Evolutionary conservation across 1,284 basidiomycete genomes (phyloP).

Genomic region (Ganoderma boninense): DNA sequence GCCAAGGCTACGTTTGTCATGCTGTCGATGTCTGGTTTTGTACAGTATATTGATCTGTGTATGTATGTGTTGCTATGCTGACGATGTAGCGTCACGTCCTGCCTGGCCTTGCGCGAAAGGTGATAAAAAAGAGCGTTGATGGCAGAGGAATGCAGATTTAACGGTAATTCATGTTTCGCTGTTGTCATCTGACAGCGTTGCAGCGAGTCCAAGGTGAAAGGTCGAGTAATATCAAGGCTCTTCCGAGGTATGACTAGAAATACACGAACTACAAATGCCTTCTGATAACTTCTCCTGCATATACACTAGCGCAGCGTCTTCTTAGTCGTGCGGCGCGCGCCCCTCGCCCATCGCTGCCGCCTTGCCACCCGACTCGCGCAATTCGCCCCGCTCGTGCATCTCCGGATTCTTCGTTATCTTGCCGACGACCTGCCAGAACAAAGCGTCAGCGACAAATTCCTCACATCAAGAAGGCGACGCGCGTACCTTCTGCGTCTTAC

Average conservation of each 20-base stretch:
- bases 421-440: slow-evolving; percentile 51
- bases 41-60: slow-evolving; percentile 8
- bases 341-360: slow-evolving; percentile 52
- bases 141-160: neutral
- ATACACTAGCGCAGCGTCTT: neutral
- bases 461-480: too few species aligned
- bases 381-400: slow-evolving; percentile 62
- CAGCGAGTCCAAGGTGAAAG: neutral
- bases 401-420: slow-evolving; percentile 57
- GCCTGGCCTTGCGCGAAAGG: neutral
- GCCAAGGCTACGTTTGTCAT: neutral
- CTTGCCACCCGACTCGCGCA: slow-evolving; percentile 63
- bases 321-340: slow-evolving; percentile 51
- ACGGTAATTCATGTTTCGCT: neutral
- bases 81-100: neutral
- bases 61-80: slow-evolving; percentile 10
- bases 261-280: neutral
- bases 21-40: neutral
- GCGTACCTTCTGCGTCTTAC: slow-evolving; percentile 62
- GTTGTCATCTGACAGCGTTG: neutral
- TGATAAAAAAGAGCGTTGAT: neutral
- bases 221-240: neutral
- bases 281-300: neutral
- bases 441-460: neutral
- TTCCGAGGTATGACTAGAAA: neutral